These are phyloP conservation scores for Gossypium thurberi DNA, from an alignment of 345 rosid species.

Conservation along the genomic window DNA sequence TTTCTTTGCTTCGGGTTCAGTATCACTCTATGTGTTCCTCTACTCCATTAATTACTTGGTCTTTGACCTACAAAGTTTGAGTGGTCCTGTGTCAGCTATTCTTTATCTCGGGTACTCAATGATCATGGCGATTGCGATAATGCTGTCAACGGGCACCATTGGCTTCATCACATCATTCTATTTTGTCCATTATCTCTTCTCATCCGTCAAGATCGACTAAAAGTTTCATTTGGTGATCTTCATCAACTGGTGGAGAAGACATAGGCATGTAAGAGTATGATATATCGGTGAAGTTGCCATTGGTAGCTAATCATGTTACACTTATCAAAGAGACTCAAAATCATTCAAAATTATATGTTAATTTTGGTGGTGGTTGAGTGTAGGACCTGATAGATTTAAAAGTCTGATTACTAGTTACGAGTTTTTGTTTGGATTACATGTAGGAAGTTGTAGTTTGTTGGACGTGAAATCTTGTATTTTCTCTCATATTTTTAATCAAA, in stretches of 20 bases:
- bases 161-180: conserved; percentile 72
- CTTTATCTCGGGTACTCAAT: conserved; percentile 73
- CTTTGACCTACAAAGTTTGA: conserved; percentile 66
- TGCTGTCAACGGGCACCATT: conserved; percentile 70
- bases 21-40: conserved; percentile 60
- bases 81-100: conserved; percentile 78
- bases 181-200: conserved; percentile 77
- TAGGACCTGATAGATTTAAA: conserved; percentile 6
- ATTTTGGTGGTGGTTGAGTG: conserved; percentile 15
- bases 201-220: conserved; percentile 75
- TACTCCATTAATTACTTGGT: conserved; percentile 76
- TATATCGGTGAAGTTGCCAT: conserved; percentile 8
- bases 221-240: background rate
- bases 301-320: conserved; percentile 17
- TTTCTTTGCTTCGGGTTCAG: conserved; percentile 82
- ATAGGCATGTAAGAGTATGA: conserved; percentile 5
- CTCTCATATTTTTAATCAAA: conserved; percentile 2
- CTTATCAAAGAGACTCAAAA: conserved; percentile 9
- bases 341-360: conserved; percentile 5
- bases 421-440: conserved; percentile 16
- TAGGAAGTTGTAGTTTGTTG: conserved; percentile 17
- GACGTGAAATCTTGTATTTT: conserved; percentile 12
- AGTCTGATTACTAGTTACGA: conserved; percentile 13
- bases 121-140: conserved; percentile 69
- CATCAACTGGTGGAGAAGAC: conserved; percentile 9